A percentile compares a stretch with the other conserved stretches of the same genome.
phyloP scores from a whole-genome alignment of 139 green algal species.

The Tetradesmus lagerheimii region DNA sequence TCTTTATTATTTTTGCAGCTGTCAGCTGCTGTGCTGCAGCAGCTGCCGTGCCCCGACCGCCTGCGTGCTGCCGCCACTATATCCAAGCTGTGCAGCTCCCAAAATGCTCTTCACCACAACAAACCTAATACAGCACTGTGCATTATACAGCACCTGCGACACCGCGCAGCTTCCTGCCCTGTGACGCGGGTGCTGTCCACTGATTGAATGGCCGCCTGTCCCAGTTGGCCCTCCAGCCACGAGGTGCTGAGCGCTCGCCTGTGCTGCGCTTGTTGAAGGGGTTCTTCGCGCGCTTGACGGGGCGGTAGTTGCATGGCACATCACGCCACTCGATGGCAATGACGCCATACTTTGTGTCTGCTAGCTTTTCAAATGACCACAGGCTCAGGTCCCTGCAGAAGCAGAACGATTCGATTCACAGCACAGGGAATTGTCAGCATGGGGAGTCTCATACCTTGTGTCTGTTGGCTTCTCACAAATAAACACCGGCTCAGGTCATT shows the following conservation, averaged over 20 bases:
- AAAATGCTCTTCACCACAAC: background rate
- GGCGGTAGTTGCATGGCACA: conserved; percentile 48
- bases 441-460: too few species aligned
- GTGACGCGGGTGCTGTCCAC: background rate
- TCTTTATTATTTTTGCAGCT: background rate
- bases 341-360: conserved; percentile 58
- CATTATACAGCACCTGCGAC: background rate
- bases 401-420: too few species aligned
- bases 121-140: background rate
- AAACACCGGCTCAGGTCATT: too few species aligned
- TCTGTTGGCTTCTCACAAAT: too few species aligned
- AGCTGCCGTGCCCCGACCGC: too few species aligned
- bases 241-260: conserved; percentile 6
- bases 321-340: conserved; percentile 51
- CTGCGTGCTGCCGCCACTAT: too few species aligned
- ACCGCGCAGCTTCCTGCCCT: background rate
- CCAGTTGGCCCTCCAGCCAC: conserved; percentile 5
- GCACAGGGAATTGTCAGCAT: too few species aligned
- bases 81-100: background rate
- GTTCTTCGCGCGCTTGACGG: conserved; percentile 39
- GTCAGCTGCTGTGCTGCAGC: background rate
- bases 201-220: conserved; percentile 12
- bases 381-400: conserved; percentile 16
- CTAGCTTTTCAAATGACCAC: conserved; percentile 58
- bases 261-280: background rate